Percentiles rank a stretch among this genome's conserved stretches.
These are phyloP conservation scores for Theileria equi DNA, from an alignment of 169 alveolate species.

Conservation along the genomic window DNA sequence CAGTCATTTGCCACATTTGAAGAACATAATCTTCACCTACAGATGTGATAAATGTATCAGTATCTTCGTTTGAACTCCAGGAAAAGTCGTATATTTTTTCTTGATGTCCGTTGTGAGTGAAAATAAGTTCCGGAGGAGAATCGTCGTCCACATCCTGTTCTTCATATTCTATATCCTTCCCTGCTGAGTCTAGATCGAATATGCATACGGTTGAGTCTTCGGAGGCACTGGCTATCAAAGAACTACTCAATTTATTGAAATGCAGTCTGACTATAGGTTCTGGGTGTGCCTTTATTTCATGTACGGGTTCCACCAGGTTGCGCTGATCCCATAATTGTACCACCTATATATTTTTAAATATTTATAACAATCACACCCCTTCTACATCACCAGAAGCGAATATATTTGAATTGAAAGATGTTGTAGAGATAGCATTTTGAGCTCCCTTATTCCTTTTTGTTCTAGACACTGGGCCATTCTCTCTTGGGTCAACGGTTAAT, in stretches of 20 bases:
- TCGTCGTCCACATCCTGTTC: conserved; percentile 43
- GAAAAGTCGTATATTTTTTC: conserved; percentile 58
- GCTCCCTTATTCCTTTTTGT: conserved; percentile 39
- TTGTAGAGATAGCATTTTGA: conserved; percentile 33
- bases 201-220: conserved; percentile 53
- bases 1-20: conserved; percentile 61
- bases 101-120: conserved; percentile 65
- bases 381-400: conserved; percentile 55
- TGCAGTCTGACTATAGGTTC: conserved; percentile 48
- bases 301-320: conserved; percentile 23
- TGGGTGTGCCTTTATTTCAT: conserved; percentile 53
- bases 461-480: conserved; percentile 6
- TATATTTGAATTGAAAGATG: conserved; percentile 34
- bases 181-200: conserved; percentile 43
- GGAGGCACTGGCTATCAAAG: conserved; percentile 54
- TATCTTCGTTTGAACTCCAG: conserved; percentile 43
- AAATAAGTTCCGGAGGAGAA: conserved; percentile 44
- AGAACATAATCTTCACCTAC: conserved; percentile 61
- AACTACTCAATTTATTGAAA: conserved; percentile 27
- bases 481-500: conserved; percentile 2
- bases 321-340: conserved; percentile 61
- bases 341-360: not conserved
- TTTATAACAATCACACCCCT: conserved; percentile 28
- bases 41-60: conserved; percentile 58
- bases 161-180: conserved; percentile 24